Conservation (phyloP, 129 eudicot species). For the Flaveria sonorensis region DNA sequence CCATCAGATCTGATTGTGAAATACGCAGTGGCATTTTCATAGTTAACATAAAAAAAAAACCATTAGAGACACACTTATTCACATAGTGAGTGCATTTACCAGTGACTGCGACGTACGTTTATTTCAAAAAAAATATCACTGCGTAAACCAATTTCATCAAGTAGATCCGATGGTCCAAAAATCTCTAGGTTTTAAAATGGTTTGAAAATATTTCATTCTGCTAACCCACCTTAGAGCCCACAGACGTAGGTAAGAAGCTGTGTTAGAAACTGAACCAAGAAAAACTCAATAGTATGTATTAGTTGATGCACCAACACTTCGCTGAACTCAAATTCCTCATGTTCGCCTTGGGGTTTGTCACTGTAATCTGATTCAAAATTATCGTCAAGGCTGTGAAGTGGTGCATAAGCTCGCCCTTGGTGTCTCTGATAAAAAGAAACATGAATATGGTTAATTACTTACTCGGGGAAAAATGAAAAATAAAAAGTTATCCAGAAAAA, state of each 20-base stretch:
- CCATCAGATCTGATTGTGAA: background rate
- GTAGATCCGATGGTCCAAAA: background rate
- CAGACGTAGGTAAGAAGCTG: slow-evolving; percentile 88
- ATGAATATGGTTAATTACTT: background rate
- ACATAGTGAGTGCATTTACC: background rate
- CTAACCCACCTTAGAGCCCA: slow-evolving; percentile 76
- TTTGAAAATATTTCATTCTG: background rate
- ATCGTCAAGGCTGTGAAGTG: slow-evolving; percentile 57
- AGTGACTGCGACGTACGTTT: background rate
- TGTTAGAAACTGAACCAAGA: slow-evolving; percentile 85
- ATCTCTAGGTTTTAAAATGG: background rate
- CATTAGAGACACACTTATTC: background rate
- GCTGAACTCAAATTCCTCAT: slow-evolving; percentile 74
- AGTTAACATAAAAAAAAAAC: background rate
- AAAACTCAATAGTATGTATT: slow-evolving; percentile 85
- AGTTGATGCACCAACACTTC: slow-evolving; percentile 88
- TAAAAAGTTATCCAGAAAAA: background rate
- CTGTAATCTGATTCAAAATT: slow-evolving; percentile 52
- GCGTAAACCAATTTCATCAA: background rate
- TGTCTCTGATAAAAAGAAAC: slow-evolving; percentile 45
- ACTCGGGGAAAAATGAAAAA: background rate
- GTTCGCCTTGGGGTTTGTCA: slow-evolving; percentile 44
- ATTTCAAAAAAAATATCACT: background rate
- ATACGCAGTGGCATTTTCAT: background rate
- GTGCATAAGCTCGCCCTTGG: slow-evolving; percentile 65